phyloP scores from a whole-genome alignment of 2,329 filamentous ascomycete genomes.

The Trichothecium roseum region DNA sequence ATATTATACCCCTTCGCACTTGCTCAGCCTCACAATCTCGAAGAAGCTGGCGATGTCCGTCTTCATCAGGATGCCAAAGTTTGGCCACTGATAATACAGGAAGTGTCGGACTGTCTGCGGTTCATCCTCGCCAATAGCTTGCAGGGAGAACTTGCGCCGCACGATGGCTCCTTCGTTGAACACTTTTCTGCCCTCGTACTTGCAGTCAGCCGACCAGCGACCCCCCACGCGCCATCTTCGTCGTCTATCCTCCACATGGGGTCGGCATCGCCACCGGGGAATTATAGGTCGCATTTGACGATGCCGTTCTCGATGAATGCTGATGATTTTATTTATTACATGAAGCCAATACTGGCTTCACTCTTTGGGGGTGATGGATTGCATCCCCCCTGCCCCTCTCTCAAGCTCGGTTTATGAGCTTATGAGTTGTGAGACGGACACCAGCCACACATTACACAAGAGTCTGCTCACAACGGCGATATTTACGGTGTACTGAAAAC shows the following conservation, averaged over 20 bases:
- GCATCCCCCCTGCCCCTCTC: no score
- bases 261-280: conserved; percentile 47
- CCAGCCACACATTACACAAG: no score
- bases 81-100: conserved; percentile 80
- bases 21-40: conserved; percentile 58
- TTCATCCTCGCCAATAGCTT: conserved; percentile 33
- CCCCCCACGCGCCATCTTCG: conserved; percentile 48
- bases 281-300: conserved; percentile 50
- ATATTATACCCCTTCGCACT: no score
- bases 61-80: conserved; percentile 71
- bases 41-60: conserved; percentile 59
- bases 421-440: no score
- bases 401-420: no score
- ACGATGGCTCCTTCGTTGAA: conserved; percentile 50
- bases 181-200: conserved; percentile 53
- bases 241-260: conserved; percentile 49
- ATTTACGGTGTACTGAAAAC: no score
- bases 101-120: conserved; percentile 68
- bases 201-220: conserved; percentile 60
- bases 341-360: no score
- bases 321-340: no score
- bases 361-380: no score
- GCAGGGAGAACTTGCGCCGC: conserved; percentile 60
- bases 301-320: conserved; percentile 63
- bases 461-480: no score